Evolutionary conservation across 2,329 filamentous ascomycete species (phyloP).

Genomic region (Trichocomaceae sp.): DNA sequence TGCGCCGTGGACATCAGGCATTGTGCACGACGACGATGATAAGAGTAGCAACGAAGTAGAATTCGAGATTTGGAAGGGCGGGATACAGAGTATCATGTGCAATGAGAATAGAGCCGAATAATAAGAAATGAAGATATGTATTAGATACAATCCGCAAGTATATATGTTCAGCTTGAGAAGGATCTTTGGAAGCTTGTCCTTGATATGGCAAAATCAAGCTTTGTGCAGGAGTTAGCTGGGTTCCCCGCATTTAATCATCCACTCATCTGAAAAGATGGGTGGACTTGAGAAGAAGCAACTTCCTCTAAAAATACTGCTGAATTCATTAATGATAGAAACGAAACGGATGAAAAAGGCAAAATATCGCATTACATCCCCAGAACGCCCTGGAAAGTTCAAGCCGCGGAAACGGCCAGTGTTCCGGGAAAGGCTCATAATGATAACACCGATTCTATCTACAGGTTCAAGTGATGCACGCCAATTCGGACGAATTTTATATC

Average conservation of each 20-base stretch:
- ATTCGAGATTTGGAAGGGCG: conserved; percentile 68
- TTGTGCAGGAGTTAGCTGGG: not conserved
- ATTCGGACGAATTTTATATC: conserved; percentile 4
- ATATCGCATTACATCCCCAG: not conserved
- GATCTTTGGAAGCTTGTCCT: too few species aligned
- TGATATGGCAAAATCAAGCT: too few species aligned
- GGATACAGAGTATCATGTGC: conserved; percentile 29
- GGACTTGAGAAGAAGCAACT: not conserved
- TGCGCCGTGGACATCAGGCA: conserved; percentile 62
- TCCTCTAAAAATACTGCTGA: not conserved
- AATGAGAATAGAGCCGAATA: not conserved
- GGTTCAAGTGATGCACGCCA: not conserved
- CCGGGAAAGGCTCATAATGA: not conserved
- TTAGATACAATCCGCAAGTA: too few species aligned
- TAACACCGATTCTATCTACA: conserved; percentile 7
- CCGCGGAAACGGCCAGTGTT: too few species aligned
- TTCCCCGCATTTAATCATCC: not conserved
- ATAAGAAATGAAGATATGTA: not conserved
- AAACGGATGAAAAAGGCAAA: not conserved
- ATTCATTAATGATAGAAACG: not conserved
- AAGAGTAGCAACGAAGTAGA: conserved; percentile 43
- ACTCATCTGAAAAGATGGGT: not conserved
- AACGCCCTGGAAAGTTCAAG: not conserved
- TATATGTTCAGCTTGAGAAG: too few species aligned
- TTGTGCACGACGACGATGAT: conserved; percentile 32